These are phyloP conservation scores for Phialemonium atrogriseum DNA, from an alignment of 2,329 filamentous ascomycete genomes.

Conservation along the genomic window DNA sequence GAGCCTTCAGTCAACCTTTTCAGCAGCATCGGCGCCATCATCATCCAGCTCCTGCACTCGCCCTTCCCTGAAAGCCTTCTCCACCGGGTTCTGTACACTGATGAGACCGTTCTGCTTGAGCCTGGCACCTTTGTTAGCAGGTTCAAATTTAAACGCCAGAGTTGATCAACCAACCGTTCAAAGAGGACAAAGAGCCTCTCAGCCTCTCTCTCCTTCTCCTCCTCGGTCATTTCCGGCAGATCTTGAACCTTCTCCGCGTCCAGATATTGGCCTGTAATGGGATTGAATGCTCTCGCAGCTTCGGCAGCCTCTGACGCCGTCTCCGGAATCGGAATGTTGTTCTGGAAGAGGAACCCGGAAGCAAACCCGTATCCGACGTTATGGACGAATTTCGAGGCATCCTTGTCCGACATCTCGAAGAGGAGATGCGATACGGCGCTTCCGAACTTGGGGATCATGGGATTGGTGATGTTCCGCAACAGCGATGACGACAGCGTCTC, in stretches of 20 bases:
- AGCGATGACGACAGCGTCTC: slow-evolving; percentile 68
- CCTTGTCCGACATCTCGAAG: slow-evolving; percentile 78
- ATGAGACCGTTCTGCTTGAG: slow-evolving; percentile 69
- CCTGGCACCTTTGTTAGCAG: too few species aligned
- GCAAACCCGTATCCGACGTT: slow-evolving; percentile 96
- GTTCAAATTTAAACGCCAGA: too few species aligned
- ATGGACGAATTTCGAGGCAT: slow-evolving; percentile 71
- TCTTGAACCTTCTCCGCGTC: slow-evolving; percentile 55
- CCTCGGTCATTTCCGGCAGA: slow-evolving; percentile 70
- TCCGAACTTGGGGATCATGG: slow-evolving; percentile 62
- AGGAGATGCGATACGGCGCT: slow-evolving; percentile 70
- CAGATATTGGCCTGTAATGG: slow-evolving; percentile 77
- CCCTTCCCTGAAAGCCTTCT: slow-evolving; percentile 59
- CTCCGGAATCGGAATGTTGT: slow-evolving; percentile 72
- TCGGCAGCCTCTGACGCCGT: slow-evolving; percentile 23
- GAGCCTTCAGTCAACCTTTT: slow-evolving; percentile 33
- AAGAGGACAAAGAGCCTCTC: slow-evolving; percentile 86
- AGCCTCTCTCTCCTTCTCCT: slow-evolving; percentile 87
- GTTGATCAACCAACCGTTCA: slow-evolving; percentile 58
- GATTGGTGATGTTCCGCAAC: slow-evolving; percentile 68
- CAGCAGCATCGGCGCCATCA: slow-evolving; percentile 52
- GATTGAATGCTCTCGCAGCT: slow-evolving; percentile 53
- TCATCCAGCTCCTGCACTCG: slow-evolving; percentile 61
- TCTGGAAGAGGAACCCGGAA: slow-evolving; percentile 78
- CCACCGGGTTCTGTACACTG: slow-evolving; percentile 71